Evolutionary conservation across 345 rosid species (phyloP), one percentile per base, ranked within the genome.

Genomic region (Lenwebbia sp.): DNA sequence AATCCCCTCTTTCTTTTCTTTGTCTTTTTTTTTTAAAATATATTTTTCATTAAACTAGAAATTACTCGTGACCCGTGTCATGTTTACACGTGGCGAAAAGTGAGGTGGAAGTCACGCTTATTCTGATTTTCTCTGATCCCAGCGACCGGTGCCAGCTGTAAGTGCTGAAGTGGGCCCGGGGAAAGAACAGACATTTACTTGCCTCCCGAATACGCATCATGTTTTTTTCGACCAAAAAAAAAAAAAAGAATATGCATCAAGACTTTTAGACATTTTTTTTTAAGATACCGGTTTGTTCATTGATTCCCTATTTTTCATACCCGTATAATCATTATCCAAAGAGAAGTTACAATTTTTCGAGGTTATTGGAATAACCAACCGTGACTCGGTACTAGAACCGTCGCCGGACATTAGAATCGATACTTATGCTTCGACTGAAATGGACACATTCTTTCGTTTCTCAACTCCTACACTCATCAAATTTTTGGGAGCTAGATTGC

Each of bases 71-170:
- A 6, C 84, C 84, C 6, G 6, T 3, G 23, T 40, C 44, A 23
- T 40, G 5, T 6, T 54, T 81, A 41, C 87, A 85, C 84, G 87
- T 85, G 84, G 84, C 54, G 30, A 44, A 12, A 55, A 81, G 84
- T 85, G 87, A 81, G 60, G 87, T 76, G 87, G 87, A 85, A 81
- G 87, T 85, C 87, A 85, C 87, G 87, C 30, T 55, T n/a, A 13
- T n/a, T 21, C 21, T 8, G 47, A 4, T n/a, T n/a, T n/a, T n/a
- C n/a, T n/a, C n/a, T 22, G 30, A 40, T 54, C 56, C 10, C 25
- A 54, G 37, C 33, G 41, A 83, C 21, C 53, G 7, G 9, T 4
- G 84, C 84, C 84, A 82, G 84, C 84, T 51, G 84, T 44, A 5
- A 40, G 28, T 4, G 6, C 78, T 44, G 78, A 70, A 9, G 47